phyloP scores from a whole-genome alignment of 2,329 filamentous ascomycete species.

The Sporothrix pallida region DNA sequence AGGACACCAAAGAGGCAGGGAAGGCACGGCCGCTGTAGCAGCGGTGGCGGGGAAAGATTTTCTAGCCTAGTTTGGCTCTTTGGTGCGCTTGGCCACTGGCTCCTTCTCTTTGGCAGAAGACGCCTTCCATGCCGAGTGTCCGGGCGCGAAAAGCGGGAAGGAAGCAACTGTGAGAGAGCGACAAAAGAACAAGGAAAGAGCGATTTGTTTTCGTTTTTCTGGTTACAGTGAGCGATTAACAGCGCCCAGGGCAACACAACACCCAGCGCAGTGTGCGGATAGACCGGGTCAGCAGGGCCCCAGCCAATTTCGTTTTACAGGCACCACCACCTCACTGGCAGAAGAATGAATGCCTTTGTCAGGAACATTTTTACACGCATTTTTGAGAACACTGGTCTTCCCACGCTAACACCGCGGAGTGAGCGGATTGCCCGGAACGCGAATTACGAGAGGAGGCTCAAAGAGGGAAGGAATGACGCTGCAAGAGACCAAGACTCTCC shows the following conservation, averaged over 20 bases:
- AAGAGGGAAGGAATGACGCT: slow-evolving; percentile 18
- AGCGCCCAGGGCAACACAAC: background rate
- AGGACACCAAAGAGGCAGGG: background rate
- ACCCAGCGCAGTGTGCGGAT: background rate
- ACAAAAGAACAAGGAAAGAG: background rate
- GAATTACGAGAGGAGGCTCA: slow-evolving; percentile 3
- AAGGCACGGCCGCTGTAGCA: background rate
- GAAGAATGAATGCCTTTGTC: background rate
- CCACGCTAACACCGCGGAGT: slow-evolving; percentile 15
- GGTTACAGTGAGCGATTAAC: slow-evolving; percentile 24
- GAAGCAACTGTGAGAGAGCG: too few species aligned
- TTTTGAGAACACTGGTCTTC: background rate
- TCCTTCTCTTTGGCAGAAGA: background rate
- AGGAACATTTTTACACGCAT: background rate
- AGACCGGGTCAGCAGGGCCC: slow-evolving; percentile 25
- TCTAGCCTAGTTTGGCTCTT: slow-evolving; percentile 11
- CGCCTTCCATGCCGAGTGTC: slow-evolving; percentile 17
- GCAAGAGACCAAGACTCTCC: background rate
- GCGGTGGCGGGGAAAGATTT: slow-evolving; percentile 22
- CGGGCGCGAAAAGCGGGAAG: slow-evolving; percentile 12
- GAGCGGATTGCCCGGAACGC: slow-evolving; percentile 14
- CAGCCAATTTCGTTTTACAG: slow-evolving; percentile 15
- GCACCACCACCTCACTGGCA: background rate
- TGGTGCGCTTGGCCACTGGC: background rate
- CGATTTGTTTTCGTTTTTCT: slow-evolving; percentile 21